Evolutionary conservation across 2,329 filamentous ascomycete species (phyloP), one percentile per base, ranked within the genome.

Genomic region (Tolypocladium tropicale): DNA sequence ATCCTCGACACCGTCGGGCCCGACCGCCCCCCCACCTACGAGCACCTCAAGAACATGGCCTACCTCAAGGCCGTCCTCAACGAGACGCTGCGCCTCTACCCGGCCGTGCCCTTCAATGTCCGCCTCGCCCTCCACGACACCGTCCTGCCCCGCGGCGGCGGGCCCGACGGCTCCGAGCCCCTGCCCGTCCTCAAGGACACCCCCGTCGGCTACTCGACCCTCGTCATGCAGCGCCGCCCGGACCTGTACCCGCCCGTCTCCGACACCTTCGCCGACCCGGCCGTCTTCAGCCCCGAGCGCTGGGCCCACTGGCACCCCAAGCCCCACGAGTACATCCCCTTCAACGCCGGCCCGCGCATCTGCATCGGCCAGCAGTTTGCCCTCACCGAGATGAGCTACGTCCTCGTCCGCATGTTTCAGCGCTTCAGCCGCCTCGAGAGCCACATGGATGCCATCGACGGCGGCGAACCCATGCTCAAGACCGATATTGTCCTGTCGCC

Each of bases 31-130:
- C 85, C 86, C 0, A 90, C 86, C 0, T 96, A 95, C 69, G 79
- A 83, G 14, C 82, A 96, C 66, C 78, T 96, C 57, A 96, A 95
- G 76, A 79, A 79, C 61, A 95, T 96, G 90, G 86, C 88, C 64
- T 96, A 93, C 68, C 81, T 94, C 57, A 76, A 83, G 70, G 77
- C 85, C 63, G 74, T 88, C 53, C 78, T 95, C 63, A 87, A 89
- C 72, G 90, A 95, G 73, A 88, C 83, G 0, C 79, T 92, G 57
- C 84, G 90, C 16, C 72, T 93, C 12, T 90, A 93, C 69, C 89
- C 89, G 0, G 78, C 83, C 16, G 87, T 94, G 1, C 89, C 90
- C 1, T 88, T 88, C 75, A 94, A 94, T 71, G 80, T 90, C 53
- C 85, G 90, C 59, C 74, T 85, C 34, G 82, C 89, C 14, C 77